phyloP scores from a whole-genome alignment of 2,329 filamentous ascomycete genomes.

The Fusarium phyllophilum region DNA sequence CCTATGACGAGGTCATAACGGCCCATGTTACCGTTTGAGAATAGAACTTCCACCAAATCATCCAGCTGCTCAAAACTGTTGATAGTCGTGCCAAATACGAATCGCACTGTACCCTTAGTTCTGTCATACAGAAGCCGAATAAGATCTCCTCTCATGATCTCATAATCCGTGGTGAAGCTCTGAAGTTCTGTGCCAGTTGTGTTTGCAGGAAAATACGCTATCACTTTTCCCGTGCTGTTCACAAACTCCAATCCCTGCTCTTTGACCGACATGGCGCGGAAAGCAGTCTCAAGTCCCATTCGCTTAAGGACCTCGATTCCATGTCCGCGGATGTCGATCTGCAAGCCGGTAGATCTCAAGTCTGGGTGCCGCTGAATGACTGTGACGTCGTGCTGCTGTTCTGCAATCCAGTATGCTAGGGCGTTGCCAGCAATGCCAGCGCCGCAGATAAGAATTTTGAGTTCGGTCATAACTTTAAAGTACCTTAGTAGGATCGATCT shows the following conservation, averaged over 20 bases:
- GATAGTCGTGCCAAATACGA: constrained; percentile 32
- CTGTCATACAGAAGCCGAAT: constrained; percentile 56
- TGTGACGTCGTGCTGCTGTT: no score
- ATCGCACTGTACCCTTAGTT: constrained; percentile 43
- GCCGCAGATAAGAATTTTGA: no score
- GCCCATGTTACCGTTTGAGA: no score
- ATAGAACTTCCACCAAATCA: no score
- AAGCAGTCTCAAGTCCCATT: constrained; percentile 31
- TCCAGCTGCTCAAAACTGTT: no score
- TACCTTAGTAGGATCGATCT: no score
- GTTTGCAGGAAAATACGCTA: constrained; percentile 52
- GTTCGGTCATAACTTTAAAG: no score
- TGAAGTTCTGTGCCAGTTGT: constrained; percentile 20
- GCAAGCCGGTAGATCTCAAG: no score
- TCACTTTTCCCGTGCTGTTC: constrained; percentile 50
- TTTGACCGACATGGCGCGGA: constrained; percentile 52
- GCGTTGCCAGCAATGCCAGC: no score
- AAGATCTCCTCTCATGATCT: constrained; percentile 66
- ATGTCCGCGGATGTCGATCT: constrained; percentile 16
- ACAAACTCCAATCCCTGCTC: constrained; percentile 61
- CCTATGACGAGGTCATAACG: no score
- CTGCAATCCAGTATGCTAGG: no score
- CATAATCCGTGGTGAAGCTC: constrained; percentile 60
- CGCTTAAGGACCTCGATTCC: constrained; percentile 61
- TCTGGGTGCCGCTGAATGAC: no score